Conservation (phyloP, 768 basidiomycete species). For the Amanita muscaria region DNA sequence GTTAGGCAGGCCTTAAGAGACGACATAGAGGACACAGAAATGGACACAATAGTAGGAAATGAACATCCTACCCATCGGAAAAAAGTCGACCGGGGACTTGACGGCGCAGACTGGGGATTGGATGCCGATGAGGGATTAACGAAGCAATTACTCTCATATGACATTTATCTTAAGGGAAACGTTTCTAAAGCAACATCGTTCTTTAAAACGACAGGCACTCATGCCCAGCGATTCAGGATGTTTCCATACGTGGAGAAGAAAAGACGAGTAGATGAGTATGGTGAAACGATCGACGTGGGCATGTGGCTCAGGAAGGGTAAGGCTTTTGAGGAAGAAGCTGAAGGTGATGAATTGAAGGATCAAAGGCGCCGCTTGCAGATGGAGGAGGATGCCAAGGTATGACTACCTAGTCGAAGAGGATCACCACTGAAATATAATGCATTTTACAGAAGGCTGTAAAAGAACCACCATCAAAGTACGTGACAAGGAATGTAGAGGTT, state of each 20-base stretch:
- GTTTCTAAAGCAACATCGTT: conserved; percentile 79
- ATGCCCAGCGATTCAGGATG: conserved; percentile 85
- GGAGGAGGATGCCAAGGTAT: conserved; percentile 78
- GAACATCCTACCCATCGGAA: conserved; percentile 19
- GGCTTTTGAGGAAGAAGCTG: conserved; percentile 83
- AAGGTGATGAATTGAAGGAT: conserved; percentile 73
- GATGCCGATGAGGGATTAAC: conserved; percentile 72
- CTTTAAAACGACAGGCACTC: conserved; percentile 69
- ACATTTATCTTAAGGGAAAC: conserved; percentile 97
- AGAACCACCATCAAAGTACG: conserved; percentile 89
- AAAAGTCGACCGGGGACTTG: conserved; percentile 39
- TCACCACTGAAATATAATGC: not conserved
- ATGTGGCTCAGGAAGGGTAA: conserved; percentile 93
- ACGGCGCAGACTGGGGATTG: conserved; percentile 57
- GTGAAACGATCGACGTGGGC: conserved; percentile 90
- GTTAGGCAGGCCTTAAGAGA: conserved; percentile 48
- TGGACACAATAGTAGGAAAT: conserved; percentile 10
- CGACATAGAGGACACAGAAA: conserved; percentile 22
- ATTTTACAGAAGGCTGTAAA: conserved; percentile 51
- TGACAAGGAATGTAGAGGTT: conserved; percentile 66
- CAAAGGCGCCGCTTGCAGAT: conserved; percentile 54
- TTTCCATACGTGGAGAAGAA: conserved; percentile 95
- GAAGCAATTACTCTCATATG: conserved; percentile 76
- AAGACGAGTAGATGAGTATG: conserved; percentile 88
- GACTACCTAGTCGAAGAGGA: conserved; percentile 7